A percentile compares a stretch with the other conserved stretches of the same genome.
Conservation (phyloP, 2,329 filamentous ascomycete genomes). For the Thelonectria olida region DNA sequence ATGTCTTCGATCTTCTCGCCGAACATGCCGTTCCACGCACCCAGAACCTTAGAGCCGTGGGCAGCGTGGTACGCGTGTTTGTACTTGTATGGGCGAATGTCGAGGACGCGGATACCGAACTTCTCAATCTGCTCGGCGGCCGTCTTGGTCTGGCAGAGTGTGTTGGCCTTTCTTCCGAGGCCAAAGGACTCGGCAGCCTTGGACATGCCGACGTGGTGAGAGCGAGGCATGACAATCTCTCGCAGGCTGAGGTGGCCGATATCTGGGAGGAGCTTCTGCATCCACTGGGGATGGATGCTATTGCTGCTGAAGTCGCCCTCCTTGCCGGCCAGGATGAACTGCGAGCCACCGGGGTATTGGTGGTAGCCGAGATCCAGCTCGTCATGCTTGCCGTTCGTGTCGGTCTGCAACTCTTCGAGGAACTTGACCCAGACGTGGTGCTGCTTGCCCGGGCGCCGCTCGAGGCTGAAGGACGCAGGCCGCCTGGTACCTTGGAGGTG, state of each 20-base stretch:
- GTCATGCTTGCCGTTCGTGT: background rate
- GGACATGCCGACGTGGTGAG: slow-evolving; percentile 45
- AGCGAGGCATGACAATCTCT: slow-evolving; percentile 43
- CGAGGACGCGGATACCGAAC: slow-evolving; percentile 44
- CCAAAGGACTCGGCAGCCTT: slow-evolving; percentile 7
- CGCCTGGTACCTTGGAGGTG: slow-evolving; percentile 38
- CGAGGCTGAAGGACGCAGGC: slow-evolving; percentile 40
- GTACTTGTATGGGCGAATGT: slow-evolving; percentile 35
- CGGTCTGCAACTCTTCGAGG: slow-evolving; percentile 37
- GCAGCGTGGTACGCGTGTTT: slow-evolving; percentile 23
- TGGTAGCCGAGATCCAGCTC: slow-evolving; percentile 29
- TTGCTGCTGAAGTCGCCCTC: slow-evolving; percentile 44
- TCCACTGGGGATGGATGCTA: slow-evolving; percentile 40
- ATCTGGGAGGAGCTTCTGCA: slow-evolving; percentile 38
- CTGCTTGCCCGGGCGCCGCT: slow-evolving; percentile 21
- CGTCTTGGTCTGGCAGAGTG: slow-evolving; percentile 34
- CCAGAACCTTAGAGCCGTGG: slow-evolving; percentile 29
- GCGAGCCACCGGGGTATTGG: slow-evolving; percentile 28
- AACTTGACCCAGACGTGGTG: slow-evolving; percentile 31
- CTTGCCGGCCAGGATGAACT: slow-evolving; percentile 43
- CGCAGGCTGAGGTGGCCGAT: slow-evolving; percentile 41
- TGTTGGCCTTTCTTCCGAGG: slow-evolving; percentile 26
- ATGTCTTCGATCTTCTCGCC: slow-evolving; percentile 41
- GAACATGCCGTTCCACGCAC: slow-evolving; percentile 35
- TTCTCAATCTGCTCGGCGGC: slow-evolving; percentile 38